These are phyloP conservation scores for Limonium bicolor DNA, from an alignment of 148 eudicot genomes.

Conservation along the genomic window DNA sequence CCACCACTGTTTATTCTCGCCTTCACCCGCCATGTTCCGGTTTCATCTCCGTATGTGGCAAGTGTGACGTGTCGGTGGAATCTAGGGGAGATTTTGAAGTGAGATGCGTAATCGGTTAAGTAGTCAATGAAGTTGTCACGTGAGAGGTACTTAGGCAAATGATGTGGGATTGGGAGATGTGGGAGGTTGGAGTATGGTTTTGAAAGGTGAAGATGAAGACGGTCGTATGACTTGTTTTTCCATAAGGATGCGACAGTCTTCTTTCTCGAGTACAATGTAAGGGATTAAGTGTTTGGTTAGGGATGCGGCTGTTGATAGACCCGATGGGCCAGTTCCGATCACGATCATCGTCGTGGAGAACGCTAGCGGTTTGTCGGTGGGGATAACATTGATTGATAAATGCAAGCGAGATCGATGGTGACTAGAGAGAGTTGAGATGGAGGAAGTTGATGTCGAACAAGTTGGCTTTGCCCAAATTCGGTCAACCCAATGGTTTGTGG, in stretches of 20 bases:
- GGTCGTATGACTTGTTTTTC: conserved; percentile 36
- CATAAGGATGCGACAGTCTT: conserved; percentile 37
- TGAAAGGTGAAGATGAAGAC: conserved; percentile 34
- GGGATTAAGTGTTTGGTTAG: conserved; percentile 15
- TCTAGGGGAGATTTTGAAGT: conserved; percentile 20
- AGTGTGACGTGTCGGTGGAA: conserved; percentile 14
- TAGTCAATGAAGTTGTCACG: conserved; percentile 23
- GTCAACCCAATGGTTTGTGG: too few species aligned
- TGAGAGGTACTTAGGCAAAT: conserved; percentile 15
- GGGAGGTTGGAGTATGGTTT: conserved; percentile 30
- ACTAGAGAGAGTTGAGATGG: too few species aligned
- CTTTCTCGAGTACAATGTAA: conserved; percentile 25
- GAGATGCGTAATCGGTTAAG: conserved; percentile 22
- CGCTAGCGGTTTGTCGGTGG: too few species aligned
- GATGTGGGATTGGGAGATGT: conserved; percentile 11
- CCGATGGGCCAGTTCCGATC: conserved; percentile 32
- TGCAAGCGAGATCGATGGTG: too few species aligned
- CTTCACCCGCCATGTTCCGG: conserved; percentile 17
- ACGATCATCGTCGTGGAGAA: conserved; percentile 21
- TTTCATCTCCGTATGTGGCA: conserved; percentile 10
- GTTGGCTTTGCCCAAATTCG: too few species aligned
- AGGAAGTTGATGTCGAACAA: too few species aligned
- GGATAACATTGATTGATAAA: too few species aligned
- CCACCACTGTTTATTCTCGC: not conserved
- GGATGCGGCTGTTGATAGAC: conserved; percentile 24